phyloP scores from a whole-genome alignment of 2,329 filamentous ascomycete species.

The Chaetomium olivaceum region DNA sequence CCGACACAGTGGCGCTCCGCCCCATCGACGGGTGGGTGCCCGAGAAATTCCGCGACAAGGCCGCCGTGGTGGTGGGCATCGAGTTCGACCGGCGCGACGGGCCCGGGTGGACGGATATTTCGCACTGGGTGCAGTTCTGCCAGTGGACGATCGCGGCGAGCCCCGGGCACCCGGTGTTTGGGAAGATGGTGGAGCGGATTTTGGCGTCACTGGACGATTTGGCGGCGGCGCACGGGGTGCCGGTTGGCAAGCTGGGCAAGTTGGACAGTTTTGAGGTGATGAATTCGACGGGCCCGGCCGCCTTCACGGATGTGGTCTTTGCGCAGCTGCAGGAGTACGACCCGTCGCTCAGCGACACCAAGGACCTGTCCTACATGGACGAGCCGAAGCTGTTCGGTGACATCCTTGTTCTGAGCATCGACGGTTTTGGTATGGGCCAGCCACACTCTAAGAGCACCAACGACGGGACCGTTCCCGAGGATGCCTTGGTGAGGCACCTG shows the following conservation, averaged over 20 bases:
- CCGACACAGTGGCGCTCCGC: slow-evolving; percentile 58
- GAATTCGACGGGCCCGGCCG: slow-evolving; percentile 38
- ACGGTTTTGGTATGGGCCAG: slow-evolving; percentile 29
- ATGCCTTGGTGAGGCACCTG: slow-evolving; percentile 26
- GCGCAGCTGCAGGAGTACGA: slow-evolving; percentile 33
- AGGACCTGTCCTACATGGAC: slow-evolving; percentile 24
- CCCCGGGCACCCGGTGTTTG: slow-evolving; percentile 38
- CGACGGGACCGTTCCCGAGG: slow-evolving; percentile 20
- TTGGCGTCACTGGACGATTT: slow-evolving; percentile 31
- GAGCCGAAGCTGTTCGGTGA: slow-evolving; percentile 23
- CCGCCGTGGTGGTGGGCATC: slow-evolving; percentile 36
- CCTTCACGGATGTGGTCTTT: slow-evolving; percentile 39
- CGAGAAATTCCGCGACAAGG: slow-evolving; percentile 24
- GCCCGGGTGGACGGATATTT: slow-evolving; percentile 34
- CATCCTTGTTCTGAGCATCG: slow-evolving; percentile 26
- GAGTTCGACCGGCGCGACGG: slow-evolving; percentile 38
- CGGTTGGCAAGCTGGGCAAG: slow-evolving; percentile 25
- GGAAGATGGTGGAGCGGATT: slow-evolving; percentile 33
- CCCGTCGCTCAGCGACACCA: slow-evolving; percentile 19
- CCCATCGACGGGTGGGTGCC: slow-evolving; percentile 45
- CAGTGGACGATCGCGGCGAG: slow-evolving; percentile 42
- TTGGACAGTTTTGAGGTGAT: slow-evolving; percentile 36
- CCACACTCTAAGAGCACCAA: slow-evolving; percentile 26
- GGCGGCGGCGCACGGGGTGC: slow-evolving; percentile 13
- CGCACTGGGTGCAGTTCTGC: slow-evolving; percentile 39